Base-by-base conservation (phyloP, 176 grass and related monocot species). In the Coix lacrymajobi region DNA sequence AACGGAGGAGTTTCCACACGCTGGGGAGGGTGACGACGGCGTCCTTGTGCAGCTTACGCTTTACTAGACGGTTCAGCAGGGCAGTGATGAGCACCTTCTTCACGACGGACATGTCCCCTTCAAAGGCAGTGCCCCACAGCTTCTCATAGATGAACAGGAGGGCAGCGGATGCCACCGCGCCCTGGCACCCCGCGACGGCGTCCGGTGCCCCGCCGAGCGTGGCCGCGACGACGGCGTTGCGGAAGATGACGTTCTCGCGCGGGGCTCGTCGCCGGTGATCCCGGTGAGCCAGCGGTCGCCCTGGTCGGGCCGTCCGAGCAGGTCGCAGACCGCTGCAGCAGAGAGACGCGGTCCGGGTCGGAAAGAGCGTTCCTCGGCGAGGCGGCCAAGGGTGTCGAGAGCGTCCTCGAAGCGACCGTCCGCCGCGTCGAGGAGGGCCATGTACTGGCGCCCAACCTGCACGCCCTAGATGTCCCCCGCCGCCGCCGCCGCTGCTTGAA, bases 341-440 rank as follows among this genome's bases (percentile, higher is more conserved):
- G 8, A 0, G 39, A 64, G 58, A 3, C 76, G 57, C 16, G 38
- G 14, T 0, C 14, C 14, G 13, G 12, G 45, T 4, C 5, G 15
- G 15, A 1, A 17, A 48, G 45, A 39, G 12, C 11, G 17, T 4
- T 79, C 40, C 28, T 3, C 26, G 40, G 28, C 40, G 5, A 79
- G 61, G 57, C 61, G 39, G 5, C 4, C 28, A 6, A 45, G 28
- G 11, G 15, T 41, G 37, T 36, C 6, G 74, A 76, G 74, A 11
- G 74, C 33, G 12, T 79, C 60, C 10, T 79, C 60, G 58, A 79
- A 46, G 17, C 39, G 76, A 2, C 76, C 58, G 17, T 79, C 76
- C 39, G 6, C 1, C 17, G 60, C 76, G 39, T 48, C 39, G 25
- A n/a, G 9, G 39, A 65, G 28, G 61, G 77, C 60, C 17, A 30